Evolutionary conservation across 139 green algal genomes (phyloP).

Genomic region (Chlamydomonas sphaeroides): DNA sequence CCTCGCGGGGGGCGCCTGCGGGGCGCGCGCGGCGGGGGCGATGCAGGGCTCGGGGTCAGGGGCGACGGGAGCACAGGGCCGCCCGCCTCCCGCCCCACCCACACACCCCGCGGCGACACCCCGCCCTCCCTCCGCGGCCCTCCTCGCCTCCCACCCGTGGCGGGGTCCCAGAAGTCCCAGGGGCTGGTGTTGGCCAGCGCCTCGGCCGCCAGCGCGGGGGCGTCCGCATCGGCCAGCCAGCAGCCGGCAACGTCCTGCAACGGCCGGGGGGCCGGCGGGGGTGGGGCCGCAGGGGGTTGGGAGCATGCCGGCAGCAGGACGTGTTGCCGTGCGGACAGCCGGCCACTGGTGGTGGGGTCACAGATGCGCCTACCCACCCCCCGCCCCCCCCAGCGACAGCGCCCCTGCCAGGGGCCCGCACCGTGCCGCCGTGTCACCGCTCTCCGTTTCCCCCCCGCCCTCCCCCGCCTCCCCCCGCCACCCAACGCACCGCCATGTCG

Average conservation of each 20-base stretch:
- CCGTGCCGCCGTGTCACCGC: neutral
- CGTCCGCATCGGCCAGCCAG: constrained; percentile 37
- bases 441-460: neutral
- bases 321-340: too few relatives aligned
- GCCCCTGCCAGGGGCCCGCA: neutral
- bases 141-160: neutral
- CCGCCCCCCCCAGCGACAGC: neutral
- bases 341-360: too few relatives aligned
- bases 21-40: too few relatives aligned
- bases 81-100: neutral
- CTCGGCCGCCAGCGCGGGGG: constrained; percentile 59
- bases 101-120: too few relatives aligned
- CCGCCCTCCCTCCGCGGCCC: neutral
- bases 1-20: neutral
- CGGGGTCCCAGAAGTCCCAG: constrained; percentile 51
- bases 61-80: too few relatives aligned
- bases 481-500: constrained; percentile 8
- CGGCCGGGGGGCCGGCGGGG: neutral
- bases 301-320: too few relatives aligned
- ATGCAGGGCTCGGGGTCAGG: too few relatives aligned
- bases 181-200: constrained; percentile 53
- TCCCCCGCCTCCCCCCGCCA: neutral
- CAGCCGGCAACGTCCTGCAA: constrained; percentile 3
- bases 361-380: neutral
- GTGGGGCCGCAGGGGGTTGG: neutral